These are phyloP conservation scores for Arachnomyces sp. DNA, from an alignment of 2,329 filamentous ascomycete species.

Conservation along the genomic window DNA sequence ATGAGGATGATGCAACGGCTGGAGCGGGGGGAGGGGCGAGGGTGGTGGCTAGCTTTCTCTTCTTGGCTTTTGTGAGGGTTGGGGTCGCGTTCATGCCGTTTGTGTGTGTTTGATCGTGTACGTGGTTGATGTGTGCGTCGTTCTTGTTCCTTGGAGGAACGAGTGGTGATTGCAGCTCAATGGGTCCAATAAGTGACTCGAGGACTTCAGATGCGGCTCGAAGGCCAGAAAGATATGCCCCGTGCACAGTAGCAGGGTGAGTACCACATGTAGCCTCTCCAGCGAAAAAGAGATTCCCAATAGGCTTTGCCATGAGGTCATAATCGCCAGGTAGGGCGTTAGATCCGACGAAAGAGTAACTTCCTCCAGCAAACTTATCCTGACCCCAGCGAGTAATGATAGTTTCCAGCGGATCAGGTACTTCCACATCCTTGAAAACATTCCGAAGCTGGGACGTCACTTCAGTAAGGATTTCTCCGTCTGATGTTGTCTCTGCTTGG, in stretches of 20 bases:
- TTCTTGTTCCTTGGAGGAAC: conserved; percentile 53
- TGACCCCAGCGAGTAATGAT: conserved; percentile 89
- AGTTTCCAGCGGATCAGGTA: conserved; percentile 73
- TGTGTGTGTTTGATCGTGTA: conserved; percentile 17
- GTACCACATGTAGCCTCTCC: conserved; percentile 94
- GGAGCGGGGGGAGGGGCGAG: neutral
- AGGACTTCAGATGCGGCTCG: conserved; percentile 82
- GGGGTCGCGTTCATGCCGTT: conserved; percentile 8
- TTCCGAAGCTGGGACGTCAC: conserved; percentile 69
- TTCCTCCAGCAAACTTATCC: conserved; percentile 84
- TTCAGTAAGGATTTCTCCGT: conserved; percentile 69
- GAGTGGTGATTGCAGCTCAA: conserved; percentile 53
- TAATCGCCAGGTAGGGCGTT: conserved; percentile 80
- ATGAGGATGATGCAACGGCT: neutral
- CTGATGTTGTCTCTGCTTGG: conserved; percentile 68
- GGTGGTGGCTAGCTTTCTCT: conserved; percentile 15
- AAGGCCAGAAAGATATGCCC: conserved; percentile 87
- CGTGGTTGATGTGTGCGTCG: conserved; percentile 17
- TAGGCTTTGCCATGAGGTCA: conserved; percentile 73
- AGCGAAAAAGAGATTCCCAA: conserved; percentile 88
- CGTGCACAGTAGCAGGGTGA: conserved; percentile 93
- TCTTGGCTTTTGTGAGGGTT: conserved; percentile 9
- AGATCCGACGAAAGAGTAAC: conserved; percentile 88
- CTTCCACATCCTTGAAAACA: conserved; percentile 56
- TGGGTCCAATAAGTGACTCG: conserved; percentile 69